Conservation (phyloP, 1,284 basidiomycete species). For the Thelephora terrestris region DNA sequence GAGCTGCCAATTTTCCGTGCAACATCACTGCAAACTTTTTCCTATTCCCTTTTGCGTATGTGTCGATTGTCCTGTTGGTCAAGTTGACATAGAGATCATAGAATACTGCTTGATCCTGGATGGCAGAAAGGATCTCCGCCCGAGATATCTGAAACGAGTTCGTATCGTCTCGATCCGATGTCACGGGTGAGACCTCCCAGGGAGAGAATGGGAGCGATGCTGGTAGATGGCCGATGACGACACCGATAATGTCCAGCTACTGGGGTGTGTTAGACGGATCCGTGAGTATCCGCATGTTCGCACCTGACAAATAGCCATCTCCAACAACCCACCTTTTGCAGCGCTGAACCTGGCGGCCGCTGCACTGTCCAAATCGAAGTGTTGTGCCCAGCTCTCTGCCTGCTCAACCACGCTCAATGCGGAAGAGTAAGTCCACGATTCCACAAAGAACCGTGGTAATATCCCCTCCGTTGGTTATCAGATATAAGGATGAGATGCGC, state of each 20-base stretch:
- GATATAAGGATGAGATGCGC: constrained; percentile 3
- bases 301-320: constrained; percentile 77
- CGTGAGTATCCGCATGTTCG: constrained; percentile 7
- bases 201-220: constrained; percentile 60
- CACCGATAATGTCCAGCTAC: constrained; percentile 78
- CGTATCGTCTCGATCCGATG: constrained; percentile 7
- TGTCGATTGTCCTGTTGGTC: constrained; percentile 74
- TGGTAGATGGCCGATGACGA: constrained; percentile 65
- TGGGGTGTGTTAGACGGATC: constrained; percentile 3
- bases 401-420: constrained; percentile 80
- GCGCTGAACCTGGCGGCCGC: constrained; percentile 45
- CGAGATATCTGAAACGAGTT: constrained; percentile 44
- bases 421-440: constrained; percentile 92
- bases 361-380: constrained; percentile 32
- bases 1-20: constrained; percentile 74
- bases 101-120: constrained; percentile 51
- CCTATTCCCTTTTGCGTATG: constrained; percentile 73
- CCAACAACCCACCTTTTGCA: constrained; percentile 73
- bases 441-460: constrained; percentile 75
- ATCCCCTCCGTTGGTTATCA: constrained; percentile 35
- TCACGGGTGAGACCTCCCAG: constrained; percentile 18
- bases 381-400: constrained; percentile 66
- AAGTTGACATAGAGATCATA: constrained; percentile 64
- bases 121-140: constrained; percentile 50
- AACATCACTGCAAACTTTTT: constrained; percentile 78